Percentiles rank a stretch among this genome's conserved stretches.
phyloP scores from a whole-genome alignment of 495 filamentous ascomycete genomes.

The Neurospora sp. region DNA sequence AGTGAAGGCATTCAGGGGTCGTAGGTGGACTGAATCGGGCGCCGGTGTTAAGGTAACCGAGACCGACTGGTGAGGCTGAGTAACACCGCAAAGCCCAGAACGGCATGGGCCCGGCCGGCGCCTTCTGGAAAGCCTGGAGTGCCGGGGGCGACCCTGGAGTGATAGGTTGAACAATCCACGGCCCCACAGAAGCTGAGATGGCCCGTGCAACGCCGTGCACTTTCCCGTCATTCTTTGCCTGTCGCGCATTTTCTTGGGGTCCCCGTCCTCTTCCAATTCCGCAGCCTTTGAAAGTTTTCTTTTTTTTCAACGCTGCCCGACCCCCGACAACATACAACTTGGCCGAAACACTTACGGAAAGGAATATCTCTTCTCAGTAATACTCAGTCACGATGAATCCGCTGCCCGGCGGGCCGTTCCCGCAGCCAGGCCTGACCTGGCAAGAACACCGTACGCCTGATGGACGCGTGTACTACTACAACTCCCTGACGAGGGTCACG shows the following conservation, averaged over 20 bases:
- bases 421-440: constrained; percentile 52
- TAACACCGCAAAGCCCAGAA: background rate
- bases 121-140: background rate
- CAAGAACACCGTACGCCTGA: constrained; percentile 74
- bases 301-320: background rate
- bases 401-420: constrained; percentile 39
- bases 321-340: background rate
- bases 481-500: constrained; percentile 73
- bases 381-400: constrained; percentile 48
- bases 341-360: background rate
- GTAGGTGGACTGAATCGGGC: background rate
- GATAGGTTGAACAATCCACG: background rate
- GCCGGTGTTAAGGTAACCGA: background rate
- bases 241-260: background rate
- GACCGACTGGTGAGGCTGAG: background rate
- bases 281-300: background rate
- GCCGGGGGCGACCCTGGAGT: background rate
- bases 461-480: constrained; percentile 90
- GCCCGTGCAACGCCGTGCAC: background rate
- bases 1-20: background rate
- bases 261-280: background rate
- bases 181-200: background rate
- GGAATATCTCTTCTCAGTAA: background rate
- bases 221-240: background rate
- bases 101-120: background rate